phyloP scores from a whole-genome alignment of 306 rosid genomes.

The Quercus wislizeni region DNA sequence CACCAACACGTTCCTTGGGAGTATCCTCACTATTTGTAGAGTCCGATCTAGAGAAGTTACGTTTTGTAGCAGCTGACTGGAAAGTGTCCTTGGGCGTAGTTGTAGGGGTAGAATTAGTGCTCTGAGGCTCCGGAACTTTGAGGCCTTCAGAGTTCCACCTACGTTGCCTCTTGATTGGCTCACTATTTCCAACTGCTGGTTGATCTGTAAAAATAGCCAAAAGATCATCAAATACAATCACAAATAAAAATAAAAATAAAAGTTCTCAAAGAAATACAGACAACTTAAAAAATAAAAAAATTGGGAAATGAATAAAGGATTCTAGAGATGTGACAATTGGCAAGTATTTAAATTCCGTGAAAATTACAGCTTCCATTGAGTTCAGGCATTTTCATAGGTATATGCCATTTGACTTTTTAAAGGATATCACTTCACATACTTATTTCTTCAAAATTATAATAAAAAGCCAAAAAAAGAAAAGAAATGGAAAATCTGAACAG shows the following conservation, averaged over 20 bases:
- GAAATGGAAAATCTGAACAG: not conserved
- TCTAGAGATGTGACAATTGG: not conserved
- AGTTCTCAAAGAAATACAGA: not conserved
- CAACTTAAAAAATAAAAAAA: not conserved
- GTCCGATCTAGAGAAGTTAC: constrained; percentile 67
- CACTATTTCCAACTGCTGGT: constrained; percentile 53
- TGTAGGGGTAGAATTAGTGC: constrained; percentile 40
- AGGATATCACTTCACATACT: not conserved
- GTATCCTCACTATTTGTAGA: constrained; percentile 62
- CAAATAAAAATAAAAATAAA: not conserved
- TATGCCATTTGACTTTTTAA: not conserved
- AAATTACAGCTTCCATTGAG: not conserved
- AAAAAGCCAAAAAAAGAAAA: no score
- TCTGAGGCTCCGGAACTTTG: constrained; percentile 60
- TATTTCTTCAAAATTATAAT: not conserved
- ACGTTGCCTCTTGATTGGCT: constrained; percentile 86
- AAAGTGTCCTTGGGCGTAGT: constrained; percentile 56
- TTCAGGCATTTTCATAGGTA: not conserved
- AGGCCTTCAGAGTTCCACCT: constrained; percentile 75
- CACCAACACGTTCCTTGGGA: constrained; percentile 87
- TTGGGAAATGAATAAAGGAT: not conserved
- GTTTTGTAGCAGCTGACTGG: constrained; percentile 43
- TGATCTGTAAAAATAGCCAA: constrained; percentile 43
- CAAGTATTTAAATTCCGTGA: not conserved
- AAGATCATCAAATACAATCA: not conserved